Percentiles rank a stretch among this genome's conserved stretches.
Evolutionary conservation across 352 stramenopile genomes (phyloP).

Genomic region (Stephanocyclus meneghinianus): DNA sequence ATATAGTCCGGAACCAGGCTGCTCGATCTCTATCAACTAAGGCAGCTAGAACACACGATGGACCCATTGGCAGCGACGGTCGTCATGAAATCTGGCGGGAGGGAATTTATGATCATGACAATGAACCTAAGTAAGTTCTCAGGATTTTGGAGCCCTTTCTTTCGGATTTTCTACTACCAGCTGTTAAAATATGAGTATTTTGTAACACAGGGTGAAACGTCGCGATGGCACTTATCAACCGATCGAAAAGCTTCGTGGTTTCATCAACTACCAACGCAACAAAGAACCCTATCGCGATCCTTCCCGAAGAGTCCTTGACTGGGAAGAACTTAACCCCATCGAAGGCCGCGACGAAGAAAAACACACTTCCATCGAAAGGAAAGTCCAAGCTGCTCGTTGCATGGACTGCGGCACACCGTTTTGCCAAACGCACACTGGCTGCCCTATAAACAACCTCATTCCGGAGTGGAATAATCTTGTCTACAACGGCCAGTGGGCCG

Average conservation of each 20-base stretch:
- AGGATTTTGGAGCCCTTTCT: background rate
- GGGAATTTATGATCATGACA: slow-evolving; percentile 83
- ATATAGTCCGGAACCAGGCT: slow-evolving; percentile 14
- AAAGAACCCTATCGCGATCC: slow-evolving; percentile 92
- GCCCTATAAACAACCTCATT: slow-evolving; percentile 97
- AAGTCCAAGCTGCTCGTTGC: slow-evolving; percentile 92
- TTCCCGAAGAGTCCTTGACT: slow-evolving; percentile 92
- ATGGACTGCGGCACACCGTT: slow-evolving; percentile 99
- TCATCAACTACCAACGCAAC: slow-evolving; percentile 88
- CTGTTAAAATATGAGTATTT: background rate
- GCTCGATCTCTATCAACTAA: slow-evolving; percentile 37
- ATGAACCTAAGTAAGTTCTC: slow-evolving; percentile 79
- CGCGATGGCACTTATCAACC: slow-evolving; percentile 81
- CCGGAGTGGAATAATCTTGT: slow-evolving; percentile 98
- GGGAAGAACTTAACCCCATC: slow-evolving; percentile 94
- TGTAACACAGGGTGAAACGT: slow-evolving; percentile 78
- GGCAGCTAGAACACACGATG: slow-evolving; percentile 23
- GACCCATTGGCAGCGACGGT: slow-evolving; percentile 71
- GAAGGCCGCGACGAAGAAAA: slow-evolving; percentile 86
- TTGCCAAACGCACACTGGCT: slow-evolving; percentile 96
- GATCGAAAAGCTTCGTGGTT: slow-evolving; percentile 85
- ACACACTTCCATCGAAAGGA: slow-evolving; percentile 86
- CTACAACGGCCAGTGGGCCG: slow-evolving; percentile 94
- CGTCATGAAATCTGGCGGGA: slow-evolving; percentile 84
- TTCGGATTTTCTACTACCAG: background rate